Evolutionary conservation across 2,329 filamentous ascomycete genomes (phyloP), one percentile per base, ranked within the genome.

Genomic region (Salinomyces thailandicus): DNA sequence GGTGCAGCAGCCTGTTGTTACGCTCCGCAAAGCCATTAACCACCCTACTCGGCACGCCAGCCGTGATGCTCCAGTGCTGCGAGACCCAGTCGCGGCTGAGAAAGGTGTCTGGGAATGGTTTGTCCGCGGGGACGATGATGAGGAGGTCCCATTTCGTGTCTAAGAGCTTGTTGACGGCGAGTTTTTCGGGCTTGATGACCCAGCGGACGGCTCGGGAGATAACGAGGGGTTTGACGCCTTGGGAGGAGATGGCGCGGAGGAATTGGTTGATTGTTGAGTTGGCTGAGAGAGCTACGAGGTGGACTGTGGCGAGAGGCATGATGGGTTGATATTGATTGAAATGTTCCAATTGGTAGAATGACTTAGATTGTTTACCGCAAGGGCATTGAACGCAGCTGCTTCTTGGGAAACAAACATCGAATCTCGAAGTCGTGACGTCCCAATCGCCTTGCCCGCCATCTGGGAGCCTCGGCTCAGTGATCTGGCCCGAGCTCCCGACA

Each of bases 221-320:
- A 1, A 67, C 57, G 2, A 72, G 55, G 0, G 68, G 66, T 16
- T 55, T 54, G 17, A 61, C 18, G n/a, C 48, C 41, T 13, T 54
- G 42, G 17, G 48, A 49, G 15, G 45, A 46, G 33, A 72, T 56
- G 13, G 58, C 52, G 3, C 54, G 45, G 36, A 70, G 53, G 54
- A 68, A 71, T 18, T 54, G 46, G 3, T 57, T 37, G 14, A 62
- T 48, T 5, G 58, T 47, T 26, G 53, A 47, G 17, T 49, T 45
- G 17, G 42, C 36, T 12, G 52, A 45, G 3, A 72, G 60, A 18
- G 62, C 55, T 31, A 72, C 43, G 38, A 72, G 62, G 45, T 68
- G 57, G 31, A 71, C 46, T 2, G 65, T 66, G 44, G 62, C 66
- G 42, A 70, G 57, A 35, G 68, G 68, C 68, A 72, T 72, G n/a